Evolutionary conservation across 345 rosid genomes (phyloP).

Genomic region (Microcos paniculata): DNA sequence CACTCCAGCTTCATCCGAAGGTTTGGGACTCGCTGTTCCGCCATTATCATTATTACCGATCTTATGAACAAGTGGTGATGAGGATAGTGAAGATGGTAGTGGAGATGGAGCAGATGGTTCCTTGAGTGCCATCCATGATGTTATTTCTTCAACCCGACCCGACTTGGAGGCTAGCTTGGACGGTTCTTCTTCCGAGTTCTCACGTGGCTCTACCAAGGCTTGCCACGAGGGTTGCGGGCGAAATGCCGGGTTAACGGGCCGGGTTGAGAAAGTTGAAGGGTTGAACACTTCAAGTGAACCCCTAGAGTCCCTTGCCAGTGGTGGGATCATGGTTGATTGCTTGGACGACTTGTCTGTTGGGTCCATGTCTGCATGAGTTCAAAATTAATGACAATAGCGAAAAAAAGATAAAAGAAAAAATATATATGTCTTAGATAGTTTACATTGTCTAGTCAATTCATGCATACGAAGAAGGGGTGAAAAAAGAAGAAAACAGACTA

Average conservation of each 20-base stretch:
- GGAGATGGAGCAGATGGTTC: slow-evolving; percentile 35
- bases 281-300: slow-evolving; percentile 91
- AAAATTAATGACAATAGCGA: background rate
- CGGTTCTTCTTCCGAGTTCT: slow-evolving; percentile 29
- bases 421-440: background rate
- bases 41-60: slow-evolving; percentile 4
- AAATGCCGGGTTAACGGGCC: slow-evolving; percentile 50
- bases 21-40: background rate
- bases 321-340: slow-evolving; percentile 30
- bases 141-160: slow-evolving; percentile 45
- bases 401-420: background rate
- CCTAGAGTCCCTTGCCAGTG: slow-evolving; percentile 62
- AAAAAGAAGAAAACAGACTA: background rate
- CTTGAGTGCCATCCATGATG: slow-evolving; percentile 95
- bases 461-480: background rate
- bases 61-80: slow-evolving; percentile 12
- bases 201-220: slow-evolving; percentile 39
- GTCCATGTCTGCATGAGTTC: slow-evolving; percentile 38
- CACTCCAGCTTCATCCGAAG: slow-evolving; percentile 39
- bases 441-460: background rate
- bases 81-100: background rate
- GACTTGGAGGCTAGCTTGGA: slow-evolving; percentile 28
- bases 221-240: slow-evolving; percentile 58
- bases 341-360: slow-evolving; percentile 45
- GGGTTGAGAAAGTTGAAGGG: slow-evolving; percentile 51